These are phyloP conservation scores for Ceriops tagal DNA, from an alignment of 345 rosid species.

Conservation along the genomic window DNA sequence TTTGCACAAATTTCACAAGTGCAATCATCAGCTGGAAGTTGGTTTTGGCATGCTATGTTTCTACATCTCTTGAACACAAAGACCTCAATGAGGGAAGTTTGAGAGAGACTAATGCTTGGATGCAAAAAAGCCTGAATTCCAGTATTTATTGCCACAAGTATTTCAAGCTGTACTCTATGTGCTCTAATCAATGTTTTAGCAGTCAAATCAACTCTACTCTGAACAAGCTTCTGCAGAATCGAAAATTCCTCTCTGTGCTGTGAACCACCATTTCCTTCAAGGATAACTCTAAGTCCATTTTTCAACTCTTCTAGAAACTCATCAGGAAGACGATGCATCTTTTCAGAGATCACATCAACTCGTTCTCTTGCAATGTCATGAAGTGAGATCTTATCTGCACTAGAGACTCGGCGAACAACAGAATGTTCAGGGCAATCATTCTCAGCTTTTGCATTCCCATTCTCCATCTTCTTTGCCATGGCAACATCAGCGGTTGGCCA, in stretches of 20 bases:
- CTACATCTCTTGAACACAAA: slow-evolving; percentile 91
- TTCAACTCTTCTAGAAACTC: slow-evolving; percentile 80
- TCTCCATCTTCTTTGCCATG: slow-evolving; percentile 62
- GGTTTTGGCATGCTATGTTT: slow-evolving; percentile 86
- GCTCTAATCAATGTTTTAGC: slow-evolving; percentile 78
- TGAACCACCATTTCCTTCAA: slow-evolving; percentile 82
- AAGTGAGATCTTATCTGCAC: slow-evolving; percentile 70
- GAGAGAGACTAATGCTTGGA: slow-evolving; percentile 82
- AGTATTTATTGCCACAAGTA: slow-evolving; percentile 86
- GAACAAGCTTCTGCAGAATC: slow-evolving; percentile 75
- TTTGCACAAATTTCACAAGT: slow-evolving; percentile 74
- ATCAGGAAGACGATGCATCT: slow-evolving; percentile 73
- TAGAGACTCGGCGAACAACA: slow-evolving; percentile 60
- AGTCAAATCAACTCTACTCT: slow-evolving; percentile 74
- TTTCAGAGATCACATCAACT: slow-evolving; percentile 72
- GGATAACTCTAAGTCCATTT: slow-evolving; percentile 64
- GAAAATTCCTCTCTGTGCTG: slow-evolving; percentile 79
- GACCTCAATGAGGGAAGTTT: slow-evolving; percentile 78
- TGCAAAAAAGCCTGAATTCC: slow-evolving; percentile 94
- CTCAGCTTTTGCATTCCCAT: slow-evolving; percentile 65
- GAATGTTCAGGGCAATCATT: slow-evolving; percentile 66
- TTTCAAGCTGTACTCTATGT: slow-evolving; percentile 78
- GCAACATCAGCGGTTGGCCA: slow-evolving; percentile 79
- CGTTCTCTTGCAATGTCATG: slow-evolving; percentile 86
- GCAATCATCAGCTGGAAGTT: slow-evolving; percentile 91